Evolutionary conservation across 352 stramenopile species (phyloP).

Genomic region (Pythium periplocum): DNA sequence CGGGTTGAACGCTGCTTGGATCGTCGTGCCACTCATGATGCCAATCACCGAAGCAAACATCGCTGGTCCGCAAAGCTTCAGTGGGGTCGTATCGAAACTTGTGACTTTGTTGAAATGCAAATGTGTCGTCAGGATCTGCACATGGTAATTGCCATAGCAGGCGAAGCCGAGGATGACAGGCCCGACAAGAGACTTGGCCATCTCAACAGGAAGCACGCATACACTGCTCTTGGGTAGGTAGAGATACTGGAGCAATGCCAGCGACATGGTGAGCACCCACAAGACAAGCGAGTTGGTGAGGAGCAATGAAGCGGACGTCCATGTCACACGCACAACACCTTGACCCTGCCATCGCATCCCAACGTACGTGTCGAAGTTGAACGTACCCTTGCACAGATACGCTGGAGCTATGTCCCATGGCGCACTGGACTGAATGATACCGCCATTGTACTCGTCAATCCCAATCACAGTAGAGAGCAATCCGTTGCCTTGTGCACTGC

Average conservation of each 20-base stretch:
- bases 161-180: conserved; percentile 9
- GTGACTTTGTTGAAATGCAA: conserved; percentile 15
- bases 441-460: conserved; percentile 22
- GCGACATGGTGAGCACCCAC: conserved; percentile 14
- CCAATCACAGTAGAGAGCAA: conserved; percentile 12
- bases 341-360: conserved; percentile 17
- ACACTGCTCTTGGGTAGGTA: conserved; percentile 15
- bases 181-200: conserved; percentile 17
- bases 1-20: conserved; percentile 19
- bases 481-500: conserved; percentile 6
- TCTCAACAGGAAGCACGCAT: conserved; percentile 17
- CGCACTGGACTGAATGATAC: conserved; percentile 15
- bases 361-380: conserved; percentile 8
- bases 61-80: conserved; percentile 10
- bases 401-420: conserved; percentile 15
- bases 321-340: conserved; percentile 17
- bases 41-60: conserved; percentile 16
- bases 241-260: conserved; percentile 12
- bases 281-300: conserved; percentile 23
- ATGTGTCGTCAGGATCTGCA: conserved; percentile 21
- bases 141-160: conserved; percentile 17
- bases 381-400: conserved; percentile 12
- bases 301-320: conserved; percentile 15
- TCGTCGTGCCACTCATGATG: conserved; percentile 18
- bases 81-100: conserved; percentile 11